phyloP scores from a whole-genome alignment of 108 stramenopile species.

The Discostella stelligeroides region DNA sequence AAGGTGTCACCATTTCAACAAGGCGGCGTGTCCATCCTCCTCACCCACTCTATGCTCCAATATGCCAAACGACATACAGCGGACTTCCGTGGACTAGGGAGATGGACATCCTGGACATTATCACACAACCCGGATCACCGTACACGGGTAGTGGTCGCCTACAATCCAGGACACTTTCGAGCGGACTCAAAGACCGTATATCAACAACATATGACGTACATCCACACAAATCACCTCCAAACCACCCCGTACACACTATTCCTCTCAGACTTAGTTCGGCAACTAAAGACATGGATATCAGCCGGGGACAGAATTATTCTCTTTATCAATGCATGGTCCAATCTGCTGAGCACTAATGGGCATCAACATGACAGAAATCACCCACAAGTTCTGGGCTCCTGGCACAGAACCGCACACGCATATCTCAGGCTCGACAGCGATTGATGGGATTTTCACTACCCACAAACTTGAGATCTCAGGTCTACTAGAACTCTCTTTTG shows the following conservation, averaged over 20 bases:
- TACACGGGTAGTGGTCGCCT: background rate
- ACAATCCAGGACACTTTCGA: too few relatives aligned
- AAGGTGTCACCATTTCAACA: background rate
- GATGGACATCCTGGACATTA: background rate
- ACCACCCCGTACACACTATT: too few relatives aligned
- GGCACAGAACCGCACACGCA: background rate
- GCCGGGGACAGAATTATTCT: too few relatives aligned
- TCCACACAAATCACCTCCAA: background rate
- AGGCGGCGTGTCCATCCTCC: background rate
- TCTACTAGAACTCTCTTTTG: too few relatives aligned
- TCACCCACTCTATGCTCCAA: background rate
- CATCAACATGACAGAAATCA: background rate
- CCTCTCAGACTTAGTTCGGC: background rate
- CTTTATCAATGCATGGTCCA: background rate
- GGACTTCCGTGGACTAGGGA: too few relatives aligned
- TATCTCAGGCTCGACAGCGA: too few relatives aligned
- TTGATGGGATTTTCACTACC: too few relatives aligned
- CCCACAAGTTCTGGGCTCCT: background rate
- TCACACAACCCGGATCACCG: background rate
- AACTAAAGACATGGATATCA: background rate
- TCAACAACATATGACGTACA: too few relatives aligned
- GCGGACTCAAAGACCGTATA: too few relatives aligned
- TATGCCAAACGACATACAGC: background rate
- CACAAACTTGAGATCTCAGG: too few relatives aligned
- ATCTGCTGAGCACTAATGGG: background rate